Evolutionary conservation across 1,139 yeast species (phyloP).

Genomic region (Saccharomyces hybrid): DNA sequence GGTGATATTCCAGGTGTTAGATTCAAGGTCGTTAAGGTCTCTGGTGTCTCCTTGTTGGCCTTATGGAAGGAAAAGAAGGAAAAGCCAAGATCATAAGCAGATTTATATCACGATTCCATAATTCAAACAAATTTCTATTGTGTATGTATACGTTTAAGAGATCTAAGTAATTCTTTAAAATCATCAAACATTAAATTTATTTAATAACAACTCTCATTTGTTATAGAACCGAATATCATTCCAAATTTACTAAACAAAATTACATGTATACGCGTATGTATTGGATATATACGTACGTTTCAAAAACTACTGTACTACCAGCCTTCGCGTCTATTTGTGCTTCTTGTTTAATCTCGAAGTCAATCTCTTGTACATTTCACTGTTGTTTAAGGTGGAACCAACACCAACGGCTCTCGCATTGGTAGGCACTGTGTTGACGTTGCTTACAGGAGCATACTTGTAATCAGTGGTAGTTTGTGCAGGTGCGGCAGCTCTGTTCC

Average conservation of each 20-base stretch:
- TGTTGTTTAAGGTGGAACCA: conserved; percentile 47
- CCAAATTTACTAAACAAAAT: no score
- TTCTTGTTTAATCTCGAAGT: conserved; percentile 32
- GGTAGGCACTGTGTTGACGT: conserved; percentile 33
- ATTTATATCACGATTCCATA: conserved; percentile 7
- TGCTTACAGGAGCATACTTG: conserved; percentile 82
- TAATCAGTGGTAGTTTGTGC: conserved; percentile 82
- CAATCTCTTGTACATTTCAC: conserved; percentile 73
- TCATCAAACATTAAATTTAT: not conserved
- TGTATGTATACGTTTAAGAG: not conserved
- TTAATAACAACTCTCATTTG: not conserved
- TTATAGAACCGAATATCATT: no score
- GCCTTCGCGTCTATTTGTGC: conserved; percentile 9
- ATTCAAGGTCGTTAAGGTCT: no score
- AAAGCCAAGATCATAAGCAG: conserved; percentile 92
- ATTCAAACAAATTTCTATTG: not conserved
- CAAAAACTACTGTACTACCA: not conserved
- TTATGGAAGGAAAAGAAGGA: no score
- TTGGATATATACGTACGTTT: no score
- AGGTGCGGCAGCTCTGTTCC: conserved; percentile 93
- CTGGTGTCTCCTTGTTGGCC: no score
- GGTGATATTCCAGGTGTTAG: no score
- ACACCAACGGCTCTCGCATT: conserved; percentile 39
- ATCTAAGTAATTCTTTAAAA: not conserved
- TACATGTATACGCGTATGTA: no score